Evolutionary conservation across 1,139 yeast species (phyloP).

Genomic region (Nakaseomyces bracarensis): DNA sequence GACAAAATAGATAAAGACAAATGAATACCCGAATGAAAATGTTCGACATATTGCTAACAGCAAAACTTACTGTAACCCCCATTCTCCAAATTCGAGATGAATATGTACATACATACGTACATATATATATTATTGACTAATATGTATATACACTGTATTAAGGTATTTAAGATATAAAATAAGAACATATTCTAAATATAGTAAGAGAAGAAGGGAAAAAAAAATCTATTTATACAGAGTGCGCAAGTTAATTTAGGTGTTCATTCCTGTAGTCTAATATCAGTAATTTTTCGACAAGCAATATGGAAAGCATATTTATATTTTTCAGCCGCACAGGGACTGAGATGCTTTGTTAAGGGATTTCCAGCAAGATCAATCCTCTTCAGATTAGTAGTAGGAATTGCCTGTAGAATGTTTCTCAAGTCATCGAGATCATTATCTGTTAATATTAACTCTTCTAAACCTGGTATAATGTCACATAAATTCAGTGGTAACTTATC

Average conservation of each 20-base stretch:
- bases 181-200: too few relatives aligned
- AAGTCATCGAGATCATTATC: slow-evolving; percentile 9
- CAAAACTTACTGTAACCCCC: too few relatives aligned
- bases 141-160: too few relatives aligned
- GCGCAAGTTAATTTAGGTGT: not conserved
- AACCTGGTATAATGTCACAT: slow-evolving; percentile 3
- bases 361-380: not conserved
- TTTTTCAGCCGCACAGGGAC: not conserved
- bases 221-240: too few relatives aligned
- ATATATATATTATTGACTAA: too few relatives aligned
- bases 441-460: slow-evolving; percentile 8
- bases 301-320: slow-evolving; percentile 2
- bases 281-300: not conserved
- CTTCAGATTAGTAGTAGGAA: slow-evolving; percentile 1
- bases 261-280: not conserved
- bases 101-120: too few relatives aligned
- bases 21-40: too few relatives aligned
- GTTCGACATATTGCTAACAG: too few relatives aligned
- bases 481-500: slow-evolving; percentile 9
- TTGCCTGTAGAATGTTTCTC: slow-evolving; percentile 2
- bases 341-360: not conserved
- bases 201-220: not conserved
- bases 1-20: too few relatives aligned
- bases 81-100: too few relatives aligned
- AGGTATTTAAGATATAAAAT: too few relatives aligned